Base-by-base conservation (phyloP, 768 basidiomycete species). In the Naganishia vaughanmartiniae region DNA sequence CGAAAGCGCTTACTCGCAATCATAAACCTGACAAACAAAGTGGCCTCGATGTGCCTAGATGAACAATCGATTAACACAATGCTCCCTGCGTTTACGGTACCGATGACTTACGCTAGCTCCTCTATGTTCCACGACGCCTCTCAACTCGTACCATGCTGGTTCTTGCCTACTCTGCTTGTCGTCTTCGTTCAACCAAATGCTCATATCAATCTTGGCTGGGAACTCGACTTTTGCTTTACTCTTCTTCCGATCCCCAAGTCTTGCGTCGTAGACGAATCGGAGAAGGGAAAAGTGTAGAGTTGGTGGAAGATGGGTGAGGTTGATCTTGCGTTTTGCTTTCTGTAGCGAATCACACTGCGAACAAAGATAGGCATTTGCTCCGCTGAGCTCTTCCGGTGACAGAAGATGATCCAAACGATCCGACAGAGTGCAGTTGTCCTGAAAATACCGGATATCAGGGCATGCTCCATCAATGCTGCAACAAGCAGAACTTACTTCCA, bases 241-340 rank as follows among this genome's bases (percentile, higher is more conserved):
- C 82, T 98, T 98, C 81, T 88, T 91, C 72, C 95, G 87, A 74
- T 89, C 87, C 85, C 89, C 87, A 0, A 88, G 87, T 28, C 87
- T 82, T 39, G 89, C 74, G 81, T 94, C 91, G 75, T 90, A 98
- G 33, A 91, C 87, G 81, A 98, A 98, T n/a, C 95, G 90, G 68
- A 95, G 85, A 65, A 97, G 82, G 26, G 93, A 93, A 75, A 98
- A 89, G 80, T 98, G 92, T 1, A 97, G 84, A 7, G 93, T 80
- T 0, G 92, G 91, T 1, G 95, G 95, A 6, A 96, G 85, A 65
- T 84, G 78, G 30, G 84, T 84, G 17, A 95, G 81, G 74, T 89
- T 85, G 1, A 88, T 88, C 73, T 88, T 88, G 10, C 95, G 88
- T 21, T 86, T 88, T 6, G 95, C 95, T 70, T 92, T 87, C 78